Conservation (phyloP, 306 rosid species). For the Elaeagnus macrophylla region DNA sequence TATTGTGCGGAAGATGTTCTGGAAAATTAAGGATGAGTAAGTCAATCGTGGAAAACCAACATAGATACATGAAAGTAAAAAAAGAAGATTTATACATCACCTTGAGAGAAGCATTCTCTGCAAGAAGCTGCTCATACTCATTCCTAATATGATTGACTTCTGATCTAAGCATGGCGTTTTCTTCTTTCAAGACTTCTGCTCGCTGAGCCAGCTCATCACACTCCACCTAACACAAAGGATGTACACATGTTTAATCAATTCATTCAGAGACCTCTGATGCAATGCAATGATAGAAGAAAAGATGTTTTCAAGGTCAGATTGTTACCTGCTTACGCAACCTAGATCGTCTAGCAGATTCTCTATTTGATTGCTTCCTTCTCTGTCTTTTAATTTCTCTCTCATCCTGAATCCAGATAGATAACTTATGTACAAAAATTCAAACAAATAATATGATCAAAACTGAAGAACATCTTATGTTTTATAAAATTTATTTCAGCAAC, state of each 20-base stretch:
- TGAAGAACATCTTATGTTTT: not conserved
- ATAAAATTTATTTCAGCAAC: not conserved
- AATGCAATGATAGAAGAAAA: conserved; percentile 16
- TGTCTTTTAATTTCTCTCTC: conserved; percentile 93
- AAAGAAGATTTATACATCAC: conserved; percentile 40
- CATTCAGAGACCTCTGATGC: conserved; percentile 12
- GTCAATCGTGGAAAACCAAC: not conserved
- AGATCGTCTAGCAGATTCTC: conserved; percentile 97
- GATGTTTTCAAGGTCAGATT: not conserved
- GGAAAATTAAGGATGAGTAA: not conserved
- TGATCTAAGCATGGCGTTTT: conserved; percentile 67
- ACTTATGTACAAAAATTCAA: not conserved
- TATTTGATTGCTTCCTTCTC: conserved; percentile 89
- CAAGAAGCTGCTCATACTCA: conserved; percentile 75
- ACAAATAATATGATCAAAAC: not conserved
- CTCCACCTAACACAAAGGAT: conserved; percentile 59
- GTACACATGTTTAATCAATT: conserved; percentile 6
- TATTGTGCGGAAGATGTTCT: not conserved
- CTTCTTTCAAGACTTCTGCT: conserved; percentile 81
- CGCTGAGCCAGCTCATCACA: conserved; percentile 90
- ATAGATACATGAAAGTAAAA: not conserved
- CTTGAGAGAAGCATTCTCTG: conserved; percentile 85
- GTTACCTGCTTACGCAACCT: conserved; percentile 95
- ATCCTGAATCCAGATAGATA: conserved; percentile 47
- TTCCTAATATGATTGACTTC: conserved; percentile 77